Percentiles rank a stretch among this genome's conserved stretches.
Evolutionary conservation across 306 rosid species (phyloP).

Genomic region (Pachyrhizus erosus): DNA sequence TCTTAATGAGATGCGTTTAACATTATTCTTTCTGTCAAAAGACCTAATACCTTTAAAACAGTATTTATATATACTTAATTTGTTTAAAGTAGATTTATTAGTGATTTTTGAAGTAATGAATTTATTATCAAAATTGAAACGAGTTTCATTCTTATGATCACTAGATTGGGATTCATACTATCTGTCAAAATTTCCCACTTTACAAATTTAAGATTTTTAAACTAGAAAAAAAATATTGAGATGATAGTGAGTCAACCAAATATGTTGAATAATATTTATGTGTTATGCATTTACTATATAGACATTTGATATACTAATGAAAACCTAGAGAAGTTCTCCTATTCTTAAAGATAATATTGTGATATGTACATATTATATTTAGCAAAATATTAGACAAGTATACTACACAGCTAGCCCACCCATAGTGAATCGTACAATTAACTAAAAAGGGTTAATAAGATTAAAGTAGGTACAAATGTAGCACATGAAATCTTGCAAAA

Average conservation of each 20-base stretch:
- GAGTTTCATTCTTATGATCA: neutral
- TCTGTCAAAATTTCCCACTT: too few species aligned
- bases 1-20: too few species aligned
- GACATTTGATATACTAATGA: neutral
- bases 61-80: neutral
- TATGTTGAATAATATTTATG: neutral
- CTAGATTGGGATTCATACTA: neutral
- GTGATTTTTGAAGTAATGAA: neutral
- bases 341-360: neutral
- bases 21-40: too few species aligned
- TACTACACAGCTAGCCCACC: slow-evolving; percentile 40
- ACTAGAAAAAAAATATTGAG: too few species aligned
- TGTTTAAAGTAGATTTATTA: too few species aligned
- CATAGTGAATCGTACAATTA: slow-evolving; percentile 36
- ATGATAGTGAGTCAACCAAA: neutral
- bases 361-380: neutral
- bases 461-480: slow-evolving; percentile 39
- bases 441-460: slow-evolving; percentile 35
- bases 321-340: neutral
- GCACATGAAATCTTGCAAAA: slow-evolving; percentile 21
- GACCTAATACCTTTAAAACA: too few species aligned
- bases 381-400: neutral
- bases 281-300: neutral
- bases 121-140: neutral
- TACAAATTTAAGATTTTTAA: too few species aligned